Percentiles rank a stretch among this genome's conserved stretches.
Evolutionary conservation across 805 yeast species (phyloP).

Genomic region (Starmerella apis): DNA sequence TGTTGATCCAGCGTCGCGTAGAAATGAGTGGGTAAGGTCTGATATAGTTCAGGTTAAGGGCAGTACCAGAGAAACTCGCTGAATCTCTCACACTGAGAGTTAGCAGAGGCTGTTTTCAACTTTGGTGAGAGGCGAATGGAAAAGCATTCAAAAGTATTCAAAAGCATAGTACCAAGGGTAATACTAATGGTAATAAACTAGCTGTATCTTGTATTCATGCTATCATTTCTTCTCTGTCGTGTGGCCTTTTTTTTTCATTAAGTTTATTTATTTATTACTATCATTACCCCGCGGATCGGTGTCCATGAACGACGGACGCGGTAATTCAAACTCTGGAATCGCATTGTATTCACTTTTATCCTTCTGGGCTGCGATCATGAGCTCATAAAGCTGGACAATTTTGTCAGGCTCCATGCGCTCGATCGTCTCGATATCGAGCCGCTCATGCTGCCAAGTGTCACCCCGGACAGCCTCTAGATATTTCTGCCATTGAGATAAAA

Average conservation of each 20-base stretch:
- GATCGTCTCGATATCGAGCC: slow-evolving; percentile 52
- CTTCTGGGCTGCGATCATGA: slow-evolving; percentile 37
- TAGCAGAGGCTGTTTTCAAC: no score
- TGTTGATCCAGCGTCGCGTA: no score
- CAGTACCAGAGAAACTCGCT: neutral
- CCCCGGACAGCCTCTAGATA: slow-evolving; percentile 34
- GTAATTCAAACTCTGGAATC: slow-evolving; percentile 19
- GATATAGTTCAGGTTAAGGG: neutral
- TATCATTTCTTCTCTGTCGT: no score
- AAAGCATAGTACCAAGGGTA: no score
- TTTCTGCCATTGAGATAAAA: slow-evolving; percentile 83
- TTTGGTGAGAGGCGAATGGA: no score
- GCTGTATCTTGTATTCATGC: no score
- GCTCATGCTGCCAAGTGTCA: slow-evolving; percentile 54
- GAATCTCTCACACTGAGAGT: neutral
- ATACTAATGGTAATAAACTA: no score
- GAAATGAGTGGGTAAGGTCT: neutral
- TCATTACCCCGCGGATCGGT: neutral
- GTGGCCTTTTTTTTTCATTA: no score
- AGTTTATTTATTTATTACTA: neutral
- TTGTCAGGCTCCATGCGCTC: slow-evolving; percentile 88
- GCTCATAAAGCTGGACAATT: slow-evolving; percentile 52
- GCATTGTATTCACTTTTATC: slow-evolving; percentile 33
- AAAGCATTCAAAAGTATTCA: no score
- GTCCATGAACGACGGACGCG: slow-evolving; percentile 6